Evolutionary conservation across 768 basidiomycete species (phyloP).

Genomic region (Pisolithus microcarpus): DNA sequence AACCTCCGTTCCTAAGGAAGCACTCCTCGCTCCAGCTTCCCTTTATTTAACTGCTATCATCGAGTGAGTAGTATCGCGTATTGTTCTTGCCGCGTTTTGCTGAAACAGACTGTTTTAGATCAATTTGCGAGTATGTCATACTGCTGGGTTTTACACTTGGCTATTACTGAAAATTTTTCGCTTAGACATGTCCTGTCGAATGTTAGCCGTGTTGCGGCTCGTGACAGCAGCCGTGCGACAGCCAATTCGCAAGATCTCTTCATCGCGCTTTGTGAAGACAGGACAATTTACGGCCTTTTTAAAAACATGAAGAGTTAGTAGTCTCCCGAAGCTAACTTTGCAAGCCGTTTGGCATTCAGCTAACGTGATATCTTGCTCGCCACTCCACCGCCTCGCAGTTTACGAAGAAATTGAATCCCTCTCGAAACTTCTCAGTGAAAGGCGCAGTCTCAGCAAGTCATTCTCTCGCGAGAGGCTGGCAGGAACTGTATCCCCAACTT

Average conservation of each 20-base stretch:
- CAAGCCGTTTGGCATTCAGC: slow-evolving; percentile 2
- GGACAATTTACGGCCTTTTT: slow-evolving; percentile 77
- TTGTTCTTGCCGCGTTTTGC: slow-evolving; percentile 12
- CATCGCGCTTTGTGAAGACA: slow-evolving; percentile 85
- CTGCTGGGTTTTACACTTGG: slow-evolving; percentile 1
- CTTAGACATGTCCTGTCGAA: slow-evolving; percentile 76
- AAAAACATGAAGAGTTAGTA: slow-evolving; percentile 76
- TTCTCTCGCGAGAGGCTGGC: slow-evolving; percentile 48
- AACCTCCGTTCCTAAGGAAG: slow-evolving; percentile 43
- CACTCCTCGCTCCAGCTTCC: slow-evolving; percentile 71
- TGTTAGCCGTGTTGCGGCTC: slow-evolving; percentile 75
- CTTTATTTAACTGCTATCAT: slow-evolving; percentile 89
- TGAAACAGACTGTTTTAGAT: slow-evolving; percentile 39
- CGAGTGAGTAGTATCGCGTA: slow-evolving; percentile 55
- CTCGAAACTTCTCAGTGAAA: slow-evolving; percentile 48
- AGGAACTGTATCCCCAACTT: slow-evolving; percentile 38
- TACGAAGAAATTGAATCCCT: slow-evolving; percentile 72
- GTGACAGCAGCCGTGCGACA: slow-evolving; percentile 72
- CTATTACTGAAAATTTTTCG: slow-evolving; percentile 6
- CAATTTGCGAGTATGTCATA: slow-evolving; percentile 75
- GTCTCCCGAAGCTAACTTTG: neutral
- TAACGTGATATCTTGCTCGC: slow-evolving; percentile 15
- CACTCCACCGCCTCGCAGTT: slow-evolving; percentile 43
- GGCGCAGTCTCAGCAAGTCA: slow-evolving; percentile 55
- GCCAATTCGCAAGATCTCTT: slow-evolving; percentile 81